A percentile compares a stretch with the other conserved stretches of the same genome.
phyloP scores from a whole-genome alignment of 192 early-diverging fungal species.

The Mortierella antarctica region DNA sequence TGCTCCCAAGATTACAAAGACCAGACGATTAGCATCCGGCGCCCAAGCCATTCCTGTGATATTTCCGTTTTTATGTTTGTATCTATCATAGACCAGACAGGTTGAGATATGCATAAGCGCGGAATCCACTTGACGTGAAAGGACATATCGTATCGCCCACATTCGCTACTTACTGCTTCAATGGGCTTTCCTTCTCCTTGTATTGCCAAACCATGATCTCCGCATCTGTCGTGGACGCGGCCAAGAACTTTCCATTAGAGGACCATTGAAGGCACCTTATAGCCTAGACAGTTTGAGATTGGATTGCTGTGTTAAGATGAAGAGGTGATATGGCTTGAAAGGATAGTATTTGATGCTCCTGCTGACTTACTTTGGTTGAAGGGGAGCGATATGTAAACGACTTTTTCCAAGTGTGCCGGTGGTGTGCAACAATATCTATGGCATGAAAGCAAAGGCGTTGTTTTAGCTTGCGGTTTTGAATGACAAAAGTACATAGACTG shows the following conservation, averaged over 20 bases:
- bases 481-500: too few relatives aligned
- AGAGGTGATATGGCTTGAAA: background rate
- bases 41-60: slow-evolving; percentile 75
- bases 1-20: slow-evolving; percentile 56
- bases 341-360: background rate
- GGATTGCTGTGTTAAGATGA: too few relatives aligned
- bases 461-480: too few relatives aligned
- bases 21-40: slow-evolving; percentile 71
- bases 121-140: too few relatives aligned
- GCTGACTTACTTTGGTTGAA: slow-evolving; percentile 16
- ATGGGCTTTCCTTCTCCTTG: slow-evolving; percentile 57
- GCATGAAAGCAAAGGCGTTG: background rate
- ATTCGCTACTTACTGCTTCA: slow-evolving; percentile 10
- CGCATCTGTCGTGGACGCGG: slow-evolving; percentile 55
- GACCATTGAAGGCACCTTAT: slow-evolving; percentile 71
- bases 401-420: slow-evolving; percentile 43
- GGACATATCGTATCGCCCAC: too few relatives aligned
- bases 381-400: slow-evolving; percentile 35
- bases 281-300: slow-evolving; percentile 15
- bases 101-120: background rate
- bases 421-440: slow-evolving; percentile 34
- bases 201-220: slow-evolving; percentile 77
- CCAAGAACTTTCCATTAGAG: slow-evolving; percentile 70
- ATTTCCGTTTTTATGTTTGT: slow-evolving; percentile 45
- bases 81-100: background rate